Evolutionary conservation across 441 rosid species (phyloP).

Genomic region (Populus hybrid): DNA sequence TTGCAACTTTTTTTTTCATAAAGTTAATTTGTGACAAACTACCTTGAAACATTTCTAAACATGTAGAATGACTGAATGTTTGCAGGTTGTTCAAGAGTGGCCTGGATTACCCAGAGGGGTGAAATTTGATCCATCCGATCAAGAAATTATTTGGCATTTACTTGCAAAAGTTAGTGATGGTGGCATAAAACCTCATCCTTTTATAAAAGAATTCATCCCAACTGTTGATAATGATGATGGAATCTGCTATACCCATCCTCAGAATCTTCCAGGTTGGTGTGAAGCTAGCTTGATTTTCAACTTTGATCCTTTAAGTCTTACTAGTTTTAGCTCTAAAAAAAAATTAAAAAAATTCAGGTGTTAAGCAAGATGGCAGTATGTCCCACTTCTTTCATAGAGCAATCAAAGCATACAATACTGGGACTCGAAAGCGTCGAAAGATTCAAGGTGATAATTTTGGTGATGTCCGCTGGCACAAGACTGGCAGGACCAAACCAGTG

Average conservation of each 20-base stretch:
- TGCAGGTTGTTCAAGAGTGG: constrained; percentile 76
- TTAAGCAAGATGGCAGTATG: constrained; percentile 69
- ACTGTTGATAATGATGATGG: constrained; percentile 82
- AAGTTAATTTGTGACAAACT: neutral
- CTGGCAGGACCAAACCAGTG: constrained; percentile 86
- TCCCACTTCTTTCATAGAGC: constrained; percentile 87
- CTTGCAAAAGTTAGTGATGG: constrained; percentile 57
- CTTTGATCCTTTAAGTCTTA: neutral
- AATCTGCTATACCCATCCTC: constrained; percentile 96
- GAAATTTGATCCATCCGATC: constrained; percentile 93
- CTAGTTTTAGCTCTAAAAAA: constrained; percentile 10
- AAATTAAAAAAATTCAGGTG: constrained; percentile 43
- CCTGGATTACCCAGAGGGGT: constrained; percentile 94
- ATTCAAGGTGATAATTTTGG: constrained; percentile 71
- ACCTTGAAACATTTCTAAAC: neutral
- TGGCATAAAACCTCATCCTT: constrained; percentile 59
- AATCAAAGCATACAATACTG: constrained; percentile 89
- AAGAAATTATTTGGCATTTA: constrained; percentile 86
- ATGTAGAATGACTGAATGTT: constrained; percentile 9
- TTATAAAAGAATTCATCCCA: constrained; percentile 77
- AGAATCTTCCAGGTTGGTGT: constrained; percentile 74
- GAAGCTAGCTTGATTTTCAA: constrained; percentile 13
- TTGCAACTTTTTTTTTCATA: neutral
- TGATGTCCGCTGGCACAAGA: constrained; percentile 97
- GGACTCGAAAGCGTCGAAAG: constrained; percentile 91